Percentiles rank a stretch among this genome's conserved stretches.
phyloP scores from a whole-genome alignment of 768 basidiomycete genomes.

The Leucosporidium scottii region DNA sequence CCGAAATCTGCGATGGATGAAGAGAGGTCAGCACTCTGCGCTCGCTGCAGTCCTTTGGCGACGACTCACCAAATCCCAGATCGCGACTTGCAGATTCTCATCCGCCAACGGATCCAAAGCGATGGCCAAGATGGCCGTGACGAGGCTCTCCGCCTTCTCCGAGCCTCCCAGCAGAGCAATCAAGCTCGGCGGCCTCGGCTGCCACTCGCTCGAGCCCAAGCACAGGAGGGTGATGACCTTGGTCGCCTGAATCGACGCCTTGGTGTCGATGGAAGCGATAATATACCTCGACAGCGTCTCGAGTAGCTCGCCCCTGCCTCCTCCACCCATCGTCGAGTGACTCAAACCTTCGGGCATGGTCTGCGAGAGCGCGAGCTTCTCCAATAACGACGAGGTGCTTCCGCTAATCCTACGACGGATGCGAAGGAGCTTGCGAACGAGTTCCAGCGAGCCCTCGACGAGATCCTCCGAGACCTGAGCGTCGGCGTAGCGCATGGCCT shows the following conservation, averaged over 20 bases:
- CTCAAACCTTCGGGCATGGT: background rate
- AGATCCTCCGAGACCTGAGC: conserved; percentile 61
- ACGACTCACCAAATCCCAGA: conserved; percentile 68
- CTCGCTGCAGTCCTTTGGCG: background rate
- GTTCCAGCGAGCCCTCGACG: conserved; percentile 58
- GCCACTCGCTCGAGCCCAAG: background rate
- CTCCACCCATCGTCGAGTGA: background rate
- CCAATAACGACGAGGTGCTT: conserved; percentile 53
- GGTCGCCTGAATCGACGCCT: conserved; percentile 16
- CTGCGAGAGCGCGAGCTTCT: conserved; percentile 47
- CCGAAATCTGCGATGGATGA: conserved; percentile 38
- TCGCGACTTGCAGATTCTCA: conserved; percentile 55
- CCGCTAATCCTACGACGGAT: conserved; percentile 52
- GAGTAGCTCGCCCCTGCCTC: conserved; percentile 16
- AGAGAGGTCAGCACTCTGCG: background rate
- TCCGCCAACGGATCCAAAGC: conserved; percentile 17
- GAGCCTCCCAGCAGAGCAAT: conserved; percentile 71
- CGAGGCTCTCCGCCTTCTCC: conserved; percentile 50
- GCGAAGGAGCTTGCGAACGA: conserved; percentile 58
- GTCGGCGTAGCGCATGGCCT: conserved; percentile 62
- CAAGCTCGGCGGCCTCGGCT: conserved; percentile 55
- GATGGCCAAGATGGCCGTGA: conserved; percentile 20
- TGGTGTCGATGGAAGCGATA: background rate
- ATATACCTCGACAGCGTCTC: conserved; percentile 14
- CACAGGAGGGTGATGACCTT: conserved; percentile 14